These are phyloP conservation scores for Eimeria sp. DNA, from an alignment of 169 alveolate species.

Conservation along the genomic window DNA sequence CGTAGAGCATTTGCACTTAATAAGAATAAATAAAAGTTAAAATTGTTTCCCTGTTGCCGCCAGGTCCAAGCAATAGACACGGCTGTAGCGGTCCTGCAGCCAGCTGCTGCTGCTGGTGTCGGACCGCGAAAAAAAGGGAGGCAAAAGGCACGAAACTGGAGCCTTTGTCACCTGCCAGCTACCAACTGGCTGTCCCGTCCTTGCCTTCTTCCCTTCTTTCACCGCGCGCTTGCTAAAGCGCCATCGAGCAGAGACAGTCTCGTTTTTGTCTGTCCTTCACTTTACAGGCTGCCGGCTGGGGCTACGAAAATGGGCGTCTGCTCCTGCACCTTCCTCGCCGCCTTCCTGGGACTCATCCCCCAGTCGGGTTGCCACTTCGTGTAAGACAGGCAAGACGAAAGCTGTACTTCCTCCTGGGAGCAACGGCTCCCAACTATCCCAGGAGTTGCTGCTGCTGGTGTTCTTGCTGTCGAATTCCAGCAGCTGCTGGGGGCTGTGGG, in stretches of 20 bases:
- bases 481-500: background rate
- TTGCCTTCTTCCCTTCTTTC: background rate
- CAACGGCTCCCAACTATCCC: constrained; percentile 19
- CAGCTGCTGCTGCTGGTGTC: background rate
- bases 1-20: no score
- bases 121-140: background rate
- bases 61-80: no score
- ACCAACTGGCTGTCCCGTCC: background rate
- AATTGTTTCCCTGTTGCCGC: no score
- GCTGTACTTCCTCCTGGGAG: background rate
- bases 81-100: background rate
- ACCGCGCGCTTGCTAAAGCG: background rate
- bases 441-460: constrained; percentile 4
- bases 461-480: background rate
- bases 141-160: background rate
- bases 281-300: background rate
- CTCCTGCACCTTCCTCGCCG: background rate
- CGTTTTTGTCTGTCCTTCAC: background rate
- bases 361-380: background rate
- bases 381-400: background rate
- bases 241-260: background rate
- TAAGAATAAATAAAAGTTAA: no score
- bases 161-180: background rate
- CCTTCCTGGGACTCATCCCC: background rate
- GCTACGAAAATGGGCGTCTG: background rate